phyloP scores from a whole-genome alignment of 805 yeast genomes.

The Zygotorulaspora chibaensis region DNA sequence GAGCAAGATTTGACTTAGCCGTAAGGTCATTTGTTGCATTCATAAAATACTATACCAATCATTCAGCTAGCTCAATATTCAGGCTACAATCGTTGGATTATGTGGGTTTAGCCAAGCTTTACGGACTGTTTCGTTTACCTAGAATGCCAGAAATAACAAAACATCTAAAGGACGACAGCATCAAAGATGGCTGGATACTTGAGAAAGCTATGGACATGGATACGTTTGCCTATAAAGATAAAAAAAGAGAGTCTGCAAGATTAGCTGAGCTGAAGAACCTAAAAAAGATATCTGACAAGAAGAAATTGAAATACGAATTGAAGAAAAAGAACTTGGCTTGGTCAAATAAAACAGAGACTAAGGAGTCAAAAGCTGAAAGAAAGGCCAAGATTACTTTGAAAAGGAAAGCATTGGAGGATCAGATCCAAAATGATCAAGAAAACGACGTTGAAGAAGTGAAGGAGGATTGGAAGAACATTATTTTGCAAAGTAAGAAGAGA shows the following conservation, averaged over 20 bases:
- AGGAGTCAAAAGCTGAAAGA: slow-evolving; percentile 58
- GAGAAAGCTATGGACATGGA: slow-evolving; percentile 61
- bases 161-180: slow-evolving; percentile 46
- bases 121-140: slow-evolving; percentile 80
- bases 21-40: slow-evolving; percentile 78
- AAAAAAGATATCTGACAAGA: slow-evolving; percentile 35
- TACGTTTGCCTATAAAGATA: slow-evolving; percentile 58
- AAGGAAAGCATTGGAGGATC: slow-evolving; percentile 58
- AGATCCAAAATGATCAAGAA: slow-evolving; percentile 41
- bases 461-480: slow-evolving; percentile 85
- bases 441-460: slow-evolving; percentile 41
- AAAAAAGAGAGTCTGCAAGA: slow-evolving; percentile 59
- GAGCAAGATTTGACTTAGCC: slow-evolving; percentile 79
- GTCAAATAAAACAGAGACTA: slow-evolving; percentile 66
- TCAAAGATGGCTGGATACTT: slow-evolving; percentile 66
- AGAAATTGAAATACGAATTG: slow-evolving; percentile 41
- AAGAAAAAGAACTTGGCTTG: slow-evolving; percentile 63
- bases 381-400: slow-evolving; percentile 55
- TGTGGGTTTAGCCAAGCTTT: slow-evolving; percentile 64
- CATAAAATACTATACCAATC: slow-evolving; percentile 80
- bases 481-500: slow-evolving; percentile 58
- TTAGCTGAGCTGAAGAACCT: slow-evolving; percentile 50
- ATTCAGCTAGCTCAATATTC: slow-evolving; percentile 83
- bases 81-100: slow-evolving; percentile 68
- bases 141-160: slow-evolving; percentile 85